A percentile compares a stretch with the other conserved stretches of the same genome.
These are phyloP conservation scores for Echinosophora koreensis DNA, from an alignment of 306 rosid genomes.

Conservation along the genomic window DNA sequence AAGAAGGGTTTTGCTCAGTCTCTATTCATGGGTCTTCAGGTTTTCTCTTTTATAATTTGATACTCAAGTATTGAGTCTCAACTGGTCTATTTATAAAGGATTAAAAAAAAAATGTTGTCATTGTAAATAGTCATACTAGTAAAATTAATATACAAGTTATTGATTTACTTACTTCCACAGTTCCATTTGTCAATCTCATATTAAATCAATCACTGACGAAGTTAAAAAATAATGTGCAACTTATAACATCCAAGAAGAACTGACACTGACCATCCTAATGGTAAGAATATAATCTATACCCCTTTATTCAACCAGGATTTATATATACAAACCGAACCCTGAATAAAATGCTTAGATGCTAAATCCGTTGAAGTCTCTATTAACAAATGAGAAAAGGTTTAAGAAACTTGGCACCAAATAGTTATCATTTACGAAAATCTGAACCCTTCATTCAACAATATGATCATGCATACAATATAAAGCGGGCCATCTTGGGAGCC, in stretches of 20 bases:
- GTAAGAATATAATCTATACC: conserved; percentile 11
- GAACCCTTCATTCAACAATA: not conserved
- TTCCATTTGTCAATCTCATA: not conserved
- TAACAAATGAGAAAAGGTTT: not conserved
- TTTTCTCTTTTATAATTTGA: conserved; percentile 24
- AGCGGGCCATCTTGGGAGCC: too few species aligned
- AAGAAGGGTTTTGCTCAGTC: conserved; percentile 27
- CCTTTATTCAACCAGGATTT: conserved; percentile 12
- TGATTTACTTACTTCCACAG: not conserved
- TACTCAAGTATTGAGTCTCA: conserved; percentile 28
- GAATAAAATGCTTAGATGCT: conserved; percentile 20
- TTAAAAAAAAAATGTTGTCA: not conserved
- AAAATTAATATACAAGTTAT: conserved; percentile 45
- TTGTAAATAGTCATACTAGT: conserved; percentile 44
- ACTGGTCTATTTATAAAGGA: conserved; percentile 27
- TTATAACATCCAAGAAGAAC: not conserved
- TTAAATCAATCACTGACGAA: not conserved
- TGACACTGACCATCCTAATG: too few species aligned
- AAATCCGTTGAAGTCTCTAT: conserved; percentile 15
- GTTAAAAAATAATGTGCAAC: not conserved
- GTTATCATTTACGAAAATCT: conserved; percentile 18
- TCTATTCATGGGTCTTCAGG: conserved; percentile 32
- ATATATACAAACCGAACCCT: not conserved
- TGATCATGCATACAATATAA: too few species aligned
- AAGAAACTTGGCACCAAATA: not conserved